Percentiles rank a stretch among this genome's conserved stretches.
phyloP scores from a whole-genome alignment of 2,329 filamentous ascomycete genomes.

The Hymenotorrendiella dingleyae region DNA sequence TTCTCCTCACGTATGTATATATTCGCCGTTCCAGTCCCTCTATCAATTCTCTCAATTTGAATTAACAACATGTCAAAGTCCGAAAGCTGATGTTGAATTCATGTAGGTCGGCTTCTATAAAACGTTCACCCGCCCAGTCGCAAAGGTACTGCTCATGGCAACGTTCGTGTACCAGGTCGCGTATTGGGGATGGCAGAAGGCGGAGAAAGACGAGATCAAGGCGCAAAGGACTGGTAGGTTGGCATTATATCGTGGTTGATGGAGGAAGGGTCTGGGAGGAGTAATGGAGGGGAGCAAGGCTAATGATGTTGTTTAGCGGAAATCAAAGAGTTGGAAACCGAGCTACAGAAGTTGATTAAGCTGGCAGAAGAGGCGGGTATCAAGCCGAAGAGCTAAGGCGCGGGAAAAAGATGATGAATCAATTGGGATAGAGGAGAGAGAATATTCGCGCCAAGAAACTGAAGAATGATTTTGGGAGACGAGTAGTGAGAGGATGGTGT shows the following conservation, averaged over 20 bases:
- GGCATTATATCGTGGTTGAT: no score
- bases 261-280: background rate
- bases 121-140: constrained; percentile 65
- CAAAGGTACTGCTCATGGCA: constrained; percentile 68
- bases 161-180: constrained; percentile 73
- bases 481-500: no score
- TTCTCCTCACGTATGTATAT: constrained; percentile 4
- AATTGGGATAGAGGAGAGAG: background rate
- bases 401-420: background rate
- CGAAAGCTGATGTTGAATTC: no score
- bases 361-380: constrained; percentile 5
- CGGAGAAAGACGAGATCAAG: constrained; percentile 66
- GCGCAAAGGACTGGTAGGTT: constrained; percentile 49
- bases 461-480: no score
- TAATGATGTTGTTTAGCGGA: constrained; percentile 2
- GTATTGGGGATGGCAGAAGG: constrained; percentile 69
- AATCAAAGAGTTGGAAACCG: constrained; percentile 3
- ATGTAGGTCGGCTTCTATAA: constrained; percentile 68
- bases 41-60: no score
- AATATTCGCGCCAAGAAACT: background rate
- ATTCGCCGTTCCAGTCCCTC: no score
- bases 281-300: background rate
- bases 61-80: no score
- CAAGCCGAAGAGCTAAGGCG: background rate
- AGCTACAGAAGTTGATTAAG: constrained; percentile 4